These are phyloP conservation scores for Cephalotrichum gorgonifer DNA, from an alignment of 2,329 filamentous ascomycete genomes.

Conservation along the genomic window DNA sequence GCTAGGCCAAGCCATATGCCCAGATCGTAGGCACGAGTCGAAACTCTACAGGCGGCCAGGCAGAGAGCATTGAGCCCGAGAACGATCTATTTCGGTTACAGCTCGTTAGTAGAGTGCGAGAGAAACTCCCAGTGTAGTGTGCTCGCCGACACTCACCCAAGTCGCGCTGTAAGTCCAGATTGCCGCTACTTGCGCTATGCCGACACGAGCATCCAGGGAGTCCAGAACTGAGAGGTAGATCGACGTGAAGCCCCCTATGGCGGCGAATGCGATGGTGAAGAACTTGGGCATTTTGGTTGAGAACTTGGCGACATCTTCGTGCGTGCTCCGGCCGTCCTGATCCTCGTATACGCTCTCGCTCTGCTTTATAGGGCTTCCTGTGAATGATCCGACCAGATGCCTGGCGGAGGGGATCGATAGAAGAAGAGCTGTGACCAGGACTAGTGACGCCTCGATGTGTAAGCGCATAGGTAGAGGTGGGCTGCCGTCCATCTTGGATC, in stretches of 20 bases:
- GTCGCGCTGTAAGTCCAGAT: slow-evolving; percentile 49
- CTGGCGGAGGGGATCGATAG: neutral
- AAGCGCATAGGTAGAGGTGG: neutral
- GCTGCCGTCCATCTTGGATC: neutral
- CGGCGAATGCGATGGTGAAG: slow-evolving; percentile 41
- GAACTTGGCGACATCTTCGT: slow-evolving; percentile 51
- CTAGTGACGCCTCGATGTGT: neutral
- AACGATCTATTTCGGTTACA: slow-evolving; percentile 26
- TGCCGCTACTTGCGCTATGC: slow-evolving; percentile 33
- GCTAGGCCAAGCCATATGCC: slow-evolving; percentile 42
- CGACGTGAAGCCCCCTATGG: slow-evolving; percentile 43
- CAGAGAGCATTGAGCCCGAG: slow-evolving; percentile 40
- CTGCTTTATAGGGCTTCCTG: neutral
- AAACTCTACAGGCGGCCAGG: slow-evolving; percentile 36
- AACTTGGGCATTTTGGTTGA: slow-evolving; percentile 49
- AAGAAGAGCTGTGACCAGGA: neutral
- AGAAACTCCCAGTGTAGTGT: too few species aligned
- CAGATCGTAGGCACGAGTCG: slow-evolving; percentile 41
- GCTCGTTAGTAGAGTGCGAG: neutral
- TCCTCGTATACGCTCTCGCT: slow-evolving; percentile 52
- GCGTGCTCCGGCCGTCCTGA: slow-evolving; percentile 56
- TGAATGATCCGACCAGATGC: neutral
- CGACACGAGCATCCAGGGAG: slow-evolving; percentile 21
- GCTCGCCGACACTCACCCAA: slow-evolving; percentile 49
- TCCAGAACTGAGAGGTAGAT: slow-evolving; percentile 45